Conservation (phyloP, 345 rosid species). For the Angophora floribunda region DNA sequence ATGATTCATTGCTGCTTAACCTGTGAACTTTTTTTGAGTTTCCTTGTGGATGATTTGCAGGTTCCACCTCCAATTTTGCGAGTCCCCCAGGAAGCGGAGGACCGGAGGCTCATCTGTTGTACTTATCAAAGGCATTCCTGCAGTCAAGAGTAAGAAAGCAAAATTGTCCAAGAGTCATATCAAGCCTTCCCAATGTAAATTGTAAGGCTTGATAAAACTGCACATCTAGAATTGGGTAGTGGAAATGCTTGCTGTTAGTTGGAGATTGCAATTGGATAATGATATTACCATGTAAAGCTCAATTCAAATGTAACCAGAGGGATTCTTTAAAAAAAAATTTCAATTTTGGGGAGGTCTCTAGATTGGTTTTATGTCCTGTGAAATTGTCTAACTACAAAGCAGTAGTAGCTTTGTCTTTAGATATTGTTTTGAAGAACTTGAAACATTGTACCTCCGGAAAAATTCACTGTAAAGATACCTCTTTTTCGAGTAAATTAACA, state of each 20-base stretch:
- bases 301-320: neutral
- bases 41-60: neutral
- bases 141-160: slow-evolving; percentile 27
- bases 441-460: neutral
- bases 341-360: neutral
- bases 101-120: slow-evolving; percentile 31
- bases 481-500: neutral
- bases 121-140: slow-evolving; percentile 19
- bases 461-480: neutral
- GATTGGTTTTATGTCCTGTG: neutral
- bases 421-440: neutral
- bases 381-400: neutral
- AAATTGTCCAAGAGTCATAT: slow-evolving; percentile 6
- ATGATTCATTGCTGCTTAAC: neutral
- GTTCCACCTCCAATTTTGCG: slow-evolving; percentile 7
- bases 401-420: neutral
- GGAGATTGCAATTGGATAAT: neutral
- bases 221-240: neutral
- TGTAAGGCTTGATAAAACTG: neutral
- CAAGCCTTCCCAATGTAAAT: slow-evolving; percentile 5
- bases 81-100: slow-evolving; percentile 35
- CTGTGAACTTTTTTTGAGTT: neutral
- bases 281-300: neutral
- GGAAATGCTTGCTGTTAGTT: neutral
- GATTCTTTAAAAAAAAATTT: neutral